Conservation (phyloP, 169 alveolate genomes). For the Perkinsus chesapeaki region DNA sequence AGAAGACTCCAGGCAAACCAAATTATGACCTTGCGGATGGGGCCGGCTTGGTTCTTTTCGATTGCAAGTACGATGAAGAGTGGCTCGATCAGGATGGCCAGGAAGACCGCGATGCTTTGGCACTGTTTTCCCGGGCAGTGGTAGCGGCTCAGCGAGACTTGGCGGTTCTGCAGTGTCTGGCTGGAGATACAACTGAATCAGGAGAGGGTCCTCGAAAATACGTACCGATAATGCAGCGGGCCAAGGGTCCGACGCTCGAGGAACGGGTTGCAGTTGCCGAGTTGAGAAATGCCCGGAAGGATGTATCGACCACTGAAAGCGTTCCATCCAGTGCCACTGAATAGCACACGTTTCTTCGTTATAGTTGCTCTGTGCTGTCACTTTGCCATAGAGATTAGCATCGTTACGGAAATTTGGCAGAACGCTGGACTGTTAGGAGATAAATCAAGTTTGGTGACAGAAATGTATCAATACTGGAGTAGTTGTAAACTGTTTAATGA, state of each 20-base stretch:
- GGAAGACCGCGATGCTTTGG: not conserved
- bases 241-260: conserved; percentile 12
- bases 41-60: conserved; percentile 52
- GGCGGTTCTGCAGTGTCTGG: not conserved
- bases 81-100: not conserved
- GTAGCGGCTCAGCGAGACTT: not conserved
- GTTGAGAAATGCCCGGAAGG: not conserved
- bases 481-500: not conserved
- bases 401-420: too few relatives aligned
- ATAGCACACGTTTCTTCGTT: not conserved
- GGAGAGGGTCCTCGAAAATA: not conserved
- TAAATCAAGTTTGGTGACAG: too few relatives aligned
- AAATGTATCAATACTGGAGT: too few relatives aligned
- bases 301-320: not conserved
- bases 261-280: not conserved
- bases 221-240: not conserved
- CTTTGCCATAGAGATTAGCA: too few relatives aligned
- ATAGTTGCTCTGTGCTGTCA: too few relatives aligned
- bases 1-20: conserved; percentile 40
- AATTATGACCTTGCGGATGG: conserved; percentile 62
- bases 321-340: not conserved
- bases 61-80: conserved; percentile 54
- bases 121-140: not conserved
- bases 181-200: not conserved
- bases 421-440: too few relatives aligned